Evolutionary conservation across 768 basidiomycete species (phyloP), one percentile per base, ranked within the genome.

Genomic region (Termitomyces sp.): DNA sequence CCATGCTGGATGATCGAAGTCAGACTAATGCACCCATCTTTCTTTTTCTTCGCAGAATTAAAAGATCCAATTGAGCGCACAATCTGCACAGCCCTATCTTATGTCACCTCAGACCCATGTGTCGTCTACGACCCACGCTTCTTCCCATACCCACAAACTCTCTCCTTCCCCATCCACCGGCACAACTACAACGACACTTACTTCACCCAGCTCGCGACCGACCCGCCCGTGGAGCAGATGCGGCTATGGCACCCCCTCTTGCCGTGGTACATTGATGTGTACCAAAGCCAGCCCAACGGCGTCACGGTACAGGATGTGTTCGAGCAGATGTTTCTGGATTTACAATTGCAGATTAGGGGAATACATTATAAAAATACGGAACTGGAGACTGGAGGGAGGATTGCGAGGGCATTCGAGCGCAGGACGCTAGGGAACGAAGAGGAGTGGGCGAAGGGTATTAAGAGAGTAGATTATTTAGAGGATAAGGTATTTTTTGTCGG

Each of bases 221-320:
- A 73, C 41, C 85, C 85, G 1, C 75, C 82, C 1, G 70, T 79
- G 0, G 64, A 70, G 5, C 69, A 68, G 56, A 78, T 88, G 73
- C 82, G 84, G 13, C 64, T 88, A 51, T 82, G 76, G 63, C 84
- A 86, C 67, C 69, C 78, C 0, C 71, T 73, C 36, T 70, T 86
- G 0, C 87, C 87, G 0, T 89, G 87, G 87, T 85, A 80, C 68
- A 78, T 89, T 66, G 86, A 88, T 61, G 72, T 87, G 18, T 64
- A 65, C 24, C 68, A 77, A 41, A 67, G 67, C 78, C 43, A n/a
- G 16, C 74, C 76, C 2, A 70, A 79, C 24, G 86, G 85, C n/a
- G 75, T 87, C 54, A 84, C 84, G 5, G 70, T 88, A 3, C 70
- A 71, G 35, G 84, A 88, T 59, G 71, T 89, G 16, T 69, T 88